These are phyloP conservation scores for Hondaea fermentalgiana DNA, from an alignment of 108 stramenopile species.

Conservation along the genomic window DNA sequence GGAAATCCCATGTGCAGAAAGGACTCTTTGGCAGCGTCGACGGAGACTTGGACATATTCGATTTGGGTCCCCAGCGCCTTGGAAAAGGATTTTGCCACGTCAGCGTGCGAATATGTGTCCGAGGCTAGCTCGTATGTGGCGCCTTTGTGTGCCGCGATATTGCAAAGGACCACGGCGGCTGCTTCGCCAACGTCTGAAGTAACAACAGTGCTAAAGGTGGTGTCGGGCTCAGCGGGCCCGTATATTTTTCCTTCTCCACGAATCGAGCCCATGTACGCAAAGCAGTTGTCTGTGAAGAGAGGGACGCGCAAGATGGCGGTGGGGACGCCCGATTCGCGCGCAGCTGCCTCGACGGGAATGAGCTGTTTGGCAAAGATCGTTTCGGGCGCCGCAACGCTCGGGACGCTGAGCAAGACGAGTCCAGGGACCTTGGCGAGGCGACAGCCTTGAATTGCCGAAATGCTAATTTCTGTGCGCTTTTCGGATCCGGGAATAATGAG, in stretches of 20 bases:
- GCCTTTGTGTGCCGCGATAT: neutral
- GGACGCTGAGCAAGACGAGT: neutral
- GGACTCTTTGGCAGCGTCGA: neutral
- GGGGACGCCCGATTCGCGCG: neutral
- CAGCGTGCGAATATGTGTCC: neutral
- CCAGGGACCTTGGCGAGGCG: neutral
- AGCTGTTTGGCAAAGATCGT: neutral
- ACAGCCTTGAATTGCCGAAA: neutral
- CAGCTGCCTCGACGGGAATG: neutral
- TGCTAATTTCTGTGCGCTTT: neutral
- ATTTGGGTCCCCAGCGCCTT: neutral
- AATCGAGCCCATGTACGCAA: neutral
- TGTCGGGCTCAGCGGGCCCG: neutral
- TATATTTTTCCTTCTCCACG: neutral
- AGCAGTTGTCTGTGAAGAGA: neutral
- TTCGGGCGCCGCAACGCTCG: neutral
- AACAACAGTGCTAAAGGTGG: neutral
- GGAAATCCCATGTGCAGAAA: neutral
- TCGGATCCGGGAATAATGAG: neutral
- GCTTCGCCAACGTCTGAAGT: neutral
- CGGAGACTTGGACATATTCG: neutral
- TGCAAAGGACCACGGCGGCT: neutral
- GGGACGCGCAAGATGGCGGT: neutral
- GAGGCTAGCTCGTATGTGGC: neutral
- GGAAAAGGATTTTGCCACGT: neutral